A percentile compares a stretch with the other conserved stretches of the same genome.
phyloP scores from a whole-genome alignment of 805 yeast species.

The Candida chilensis region DNA sequence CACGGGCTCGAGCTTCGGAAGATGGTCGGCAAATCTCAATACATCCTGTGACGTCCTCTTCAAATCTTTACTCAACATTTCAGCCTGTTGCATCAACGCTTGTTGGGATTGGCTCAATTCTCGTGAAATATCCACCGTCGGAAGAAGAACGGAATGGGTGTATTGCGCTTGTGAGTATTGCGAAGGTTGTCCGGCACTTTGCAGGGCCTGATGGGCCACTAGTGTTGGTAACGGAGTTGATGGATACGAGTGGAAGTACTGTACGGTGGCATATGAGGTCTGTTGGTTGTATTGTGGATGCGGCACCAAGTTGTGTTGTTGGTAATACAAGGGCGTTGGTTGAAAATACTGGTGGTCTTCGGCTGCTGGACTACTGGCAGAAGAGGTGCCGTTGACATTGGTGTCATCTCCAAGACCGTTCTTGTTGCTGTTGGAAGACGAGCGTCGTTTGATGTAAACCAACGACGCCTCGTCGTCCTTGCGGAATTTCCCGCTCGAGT shows the following conservation, averaged over 20 bases:
- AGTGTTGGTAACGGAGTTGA: constrained; percentile 3
- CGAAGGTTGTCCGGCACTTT: constrained; percentile 4
- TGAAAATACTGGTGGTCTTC: constrained; percentile 1
- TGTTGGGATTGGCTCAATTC: constrained; percentile 3
- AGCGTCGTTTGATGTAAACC: constrained; percentile 37
- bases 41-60: constrained; percentile 10
- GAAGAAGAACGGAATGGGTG: constrained; percentile 2
- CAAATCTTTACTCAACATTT: constrained; percentile 5
- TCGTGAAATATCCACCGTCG: neutral
- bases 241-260: constrained; percentile 2
- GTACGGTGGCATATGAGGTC: constrained; percentile 1
- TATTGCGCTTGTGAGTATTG: constrained; percentile 4
- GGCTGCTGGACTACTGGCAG: constrained; percentile 1
- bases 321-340: neutral
- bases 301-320: constrained; percentile 2
- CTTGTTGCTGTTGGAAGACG: constrained; percentile 19
- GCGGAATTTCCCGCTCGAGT: constrained; percentile 37
- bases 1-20: constrained; percentile 12
- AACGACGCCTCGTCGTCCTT: constrained; percentile 36
- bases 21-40: constrained; percentile 9
- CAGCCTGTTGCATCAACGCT: constrained; percentile 3
- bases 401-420: constrained; percentile 1
- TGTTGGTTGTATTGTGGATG: constrained; percentile 2
- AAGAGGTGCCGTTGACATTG: constrained; percentile 5
- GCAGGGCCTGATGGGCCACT: constrained; percentile 3